Evolutionary conservation across 495 filamentous ascomycete genomes (phyloP), one percentile per base, ranked within the genome.

Genomic region (Cercophora samala): DNA sequence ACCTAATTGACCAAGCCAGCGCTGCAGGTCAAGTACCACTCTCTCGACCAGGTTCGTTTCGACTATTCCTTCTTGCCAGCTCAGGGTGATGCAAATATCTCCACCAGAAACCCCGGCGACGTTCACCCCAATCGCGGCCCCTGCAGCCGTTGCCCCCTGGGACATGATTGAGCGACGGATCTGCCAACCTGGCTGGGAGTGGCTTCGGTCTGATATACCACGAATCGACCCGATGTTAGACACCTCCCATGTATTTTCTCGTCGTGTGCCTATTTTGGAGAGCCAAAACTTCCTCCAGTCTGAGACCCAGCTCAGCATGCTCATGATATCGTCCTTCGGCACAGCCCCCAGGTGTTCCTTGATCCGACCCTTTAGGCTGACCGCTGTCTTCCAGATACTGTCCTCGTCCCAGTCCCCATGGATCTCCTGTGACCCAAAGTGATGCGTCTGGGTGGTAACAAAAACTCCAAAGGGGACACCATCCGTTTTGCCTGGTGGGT

Each of bases 61-160:
- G 3, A 80, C 68, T 13, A 73, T 69, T 17, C 66, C 69, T 23
- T 78, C 75, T 63, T 76, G 75, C 77, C 76, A 79, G 24, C 67
- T 69, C 55, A 73, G 55, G 1, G 69, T 66, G 22, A 81, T 61
- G 21, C 66, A 70, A 5, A 80, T 37, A 9, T 71, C 67, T 8
- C 68, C 71, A 2, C 66, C 69, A 51, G 64, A 64, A 13, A 77
- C 74, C 1, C 77, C 69, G 1, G 75, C 68, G 6, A 76, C 72
- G 56, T 71, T 77, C 24, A 78, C 51, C 13, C 58, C 59, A 22
- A 80, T 56, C 21, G 74, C 76, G 15, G 74, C 65, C 2, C 75
- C 74, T 15, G 67, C 65, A 3, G 73, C 66, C 22, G 77, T 71
- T 62, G 74, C 69, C n/a, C 75, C 72, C 26, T 79, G 70, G 19